phyloP scores from a whole-genome alignment of 2,329 filamentous ascomycete genomes.

The Alternaria postmessia region DNA sequence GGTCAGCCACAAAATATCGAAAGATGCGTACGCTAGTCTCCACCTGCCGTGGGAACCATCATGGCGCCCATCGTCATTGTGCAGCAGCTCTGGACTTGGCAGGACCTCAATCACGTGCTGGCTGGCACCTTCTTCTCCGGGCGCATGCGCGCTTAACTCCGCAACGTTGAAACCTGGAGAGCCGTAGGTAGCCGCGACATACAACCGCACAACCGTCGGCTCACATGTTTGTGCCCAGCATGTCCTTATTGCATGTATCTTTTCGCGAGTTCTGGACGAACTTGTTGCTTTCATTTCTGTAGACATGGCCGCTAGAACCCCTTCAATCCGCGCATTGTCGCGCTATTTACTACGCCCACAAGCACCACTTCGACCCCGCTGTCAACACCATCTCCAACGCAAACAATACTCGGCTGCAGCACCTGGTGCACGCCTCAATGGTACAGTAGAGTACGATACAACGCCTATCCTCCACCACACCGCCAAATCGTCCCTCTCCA shows the following conservation, averaged over 20 bases:
- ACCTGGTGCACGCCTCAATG: slow-evolving; percentile 73
- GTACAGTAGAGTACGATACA: slow-evolving; percentile 85
- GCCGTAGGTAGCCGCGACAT: slow-evolving; percentile 30
- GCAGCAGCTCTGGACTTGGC: slow-evolving; percentile 9
- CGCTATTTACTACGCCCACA: slow-evolving; percentile 42
- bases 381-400: slow-evolving; percentile 28
- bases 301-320: slow-evolving; percentile 40
- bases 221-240: slow-evolving; percentile 15
- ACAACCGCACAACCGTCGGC: slow-evolving; percentile 24
- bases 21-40: slow-evolving; percentile 9
- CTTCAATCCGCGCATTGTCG: slow-evolving; percentile 43
- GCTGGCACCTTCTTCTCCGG: slow-evolving; percentile 1
- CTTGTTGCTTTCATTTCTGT: neutral
- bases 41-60: slow-evolving; percentile 15
- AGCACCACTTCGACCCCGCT: slow-evolving; percentile 33
- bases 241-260: slow-evolving; percentile 8
- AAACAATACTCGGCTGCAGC: slow-evolving; percentile 59
- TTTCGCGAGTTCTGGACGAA: slow-evolving; percentile 1
- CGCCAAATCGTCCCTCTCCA: slow-evolving; percentile 73
- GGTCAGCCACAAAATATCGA: slow-evolving; percentile 3
- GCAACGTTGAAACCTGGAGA: slow-evolving; percentile 23
- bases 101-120: slow-evolving; percentile 2
- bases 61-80: slow-evolving; percentile 18
- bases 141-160: slow-evolving; percentile 15
- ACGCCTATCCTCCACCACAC: slow-evolving; percentile 84